Conservation (phyloP, 495 filamentous ascomycete species). For the Amphirosellinia nigrospora region DNA sequence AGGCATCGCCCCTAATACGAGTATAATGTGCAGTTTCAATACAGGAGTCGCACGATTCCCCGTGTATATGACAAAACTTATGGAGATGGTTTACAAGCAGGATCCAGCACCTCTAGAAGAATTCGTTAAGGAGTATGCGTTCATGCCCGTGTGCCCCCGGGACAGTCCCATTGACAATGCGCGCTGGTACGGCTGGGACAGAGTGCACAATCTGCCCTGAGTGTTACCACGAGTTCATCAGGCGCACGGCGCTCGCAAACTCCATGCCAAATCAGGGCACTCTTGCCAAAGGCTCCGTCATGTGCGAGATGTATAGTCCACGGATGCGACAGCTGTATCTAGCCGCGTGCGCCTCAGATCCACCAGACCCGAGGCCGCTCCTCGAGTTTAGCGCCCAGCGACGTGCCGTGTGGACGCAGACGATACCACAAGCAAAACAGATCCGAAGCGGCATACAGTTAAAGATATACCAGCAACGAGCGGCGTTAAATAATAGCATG, state of each 20-base stretch:
- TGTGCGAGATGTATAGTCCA: conserved; percentile 24
- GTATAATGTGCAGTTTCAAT: conserved; percentile 12
- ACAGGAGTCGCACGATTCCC: conserved; percentile 9
- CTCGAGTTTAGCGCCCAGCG: conserved; percentile 10
- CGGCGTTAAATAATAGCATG: conserved; percentile 4
- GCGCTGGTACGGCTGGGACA: conserved; percentile 16
- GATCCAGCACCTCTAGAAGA: conserved; percentile 15
- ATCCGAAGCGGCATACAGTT: not conserved
- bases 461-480: not conserved
- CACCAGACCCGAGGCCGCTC: not conserved
- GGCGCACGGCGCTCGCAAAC: conserved; percentile 16
- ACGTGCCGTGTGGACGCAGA: conserved; percentile 14
- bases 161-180: conserved; percentile 3
- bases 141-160: conserved; percentile 5
- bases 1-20: not conserved
- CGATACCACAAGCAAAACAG: conserved; percentile 7
- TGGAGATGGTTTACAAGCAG: conserved; percentile 21
- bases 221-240: conserved; percentile 18
- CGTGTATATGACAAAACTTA: conserved; percentile 4
- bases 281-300: not conserved
- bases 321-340: conserved; percentile 24
- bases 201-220: conserved; percentile 13
- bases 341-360: conserved; percentile 1
- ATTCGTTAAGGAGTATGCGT: conserved; percentile 13
- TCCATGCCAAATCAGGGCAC: conserved; percentile 12